Conservation (phyloP, 352 stramenopile species). For the Phytophthora lateralis region DNA sequence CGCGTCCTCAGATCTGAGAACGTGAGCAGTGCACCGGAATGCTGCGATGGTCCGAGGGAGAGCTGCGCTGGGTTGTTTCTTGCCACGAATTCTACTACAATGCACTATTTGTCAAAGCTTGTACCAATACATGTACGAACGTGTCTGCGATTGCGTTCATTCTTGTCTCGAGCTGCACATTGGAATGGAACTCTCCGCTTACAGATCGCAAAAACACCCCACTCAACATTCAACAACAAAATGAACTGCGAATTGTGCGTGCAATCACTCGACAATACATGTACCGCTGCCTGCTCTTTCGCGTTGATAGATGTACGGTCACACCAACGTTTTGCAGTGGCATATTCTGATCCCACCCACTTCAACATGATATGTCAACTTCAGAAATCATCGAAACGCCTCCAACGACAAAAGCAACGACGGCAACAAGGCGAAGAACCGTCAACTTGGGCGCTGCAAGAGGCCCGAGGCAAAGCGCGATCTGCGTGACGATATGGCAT, state of each 20-base stretch:
- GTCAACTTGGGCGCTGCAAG: background rate
- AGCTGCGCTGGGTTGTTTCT: no score
- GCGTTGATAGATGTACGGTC: background rate
- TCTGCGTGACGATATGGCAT: conserved; percentile 12
- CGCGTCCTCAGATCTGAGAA: conserved; percentile 30
- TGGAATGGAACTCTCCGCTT: no score
- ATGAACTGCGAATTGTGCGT: background rate
- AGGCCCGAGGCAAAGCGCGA: conserved; percentile 3
- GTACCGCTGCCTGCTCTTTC: background rate
- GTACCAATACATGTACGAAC: no score
- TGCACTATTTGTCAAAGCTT: no score
- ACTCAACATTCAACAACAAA: no score
- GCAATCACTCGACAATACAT: background rate
- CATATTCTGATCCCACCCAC: conserved; percentile 3
- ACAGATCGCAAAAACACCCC: no score
- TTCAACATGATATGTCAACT: conserved; percentile 14
- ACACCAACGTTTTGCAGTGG: background rate
- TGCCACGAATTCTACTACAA: no score
- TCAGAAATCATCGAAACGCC: background rate
- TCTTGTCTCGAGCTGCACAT: no score
- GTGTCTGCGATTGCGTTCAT: no score
- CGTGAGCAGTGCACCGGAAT: no score
- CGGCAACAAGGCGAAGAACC: background rate
- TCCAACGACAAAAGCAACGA: background rate
- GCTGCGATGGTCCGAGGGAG: no score